Base-by-base conservation (phyloP, 2,329 filamentous ascomycete species). In the Fusarium anguioides region DNA sequence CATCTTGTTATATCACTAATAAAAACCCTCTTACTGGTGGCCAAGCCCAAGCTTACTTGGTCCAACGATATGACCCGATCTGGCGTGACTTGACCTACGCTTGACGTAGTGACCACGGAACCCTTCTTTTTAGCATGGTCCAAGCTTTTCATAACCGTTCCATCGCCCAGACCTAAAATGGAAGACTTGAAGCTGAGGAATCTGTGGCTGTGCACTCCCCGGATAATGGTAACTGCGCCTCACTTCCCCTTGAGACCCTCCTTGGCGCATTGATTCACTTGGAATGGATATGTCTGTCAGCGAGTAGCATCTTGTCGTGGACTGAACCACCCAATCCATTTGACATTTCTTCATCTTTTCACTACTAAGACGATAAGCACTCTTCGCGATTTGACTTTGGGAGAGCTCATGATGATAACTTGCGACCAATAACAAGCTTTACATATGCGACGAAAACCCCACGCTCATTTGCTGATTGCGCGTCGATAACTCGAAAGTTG, bases 201-300 rank as follows among this genome's bases (percentile, higher is more conserved):
- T 14, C 37, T 71, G 72, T 73, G 72, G 72, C 72, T 63, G 72
- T 74, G 69, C 55, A 39, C 11, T n/a, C 10, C 41, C 44, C 44
- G 35, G 53, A 48, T 57, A 23, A 20, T 45, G 10, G 9, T 36
- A 20, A 56, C 71, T 73, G 71, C 71, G 71, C 71, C 71, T 40
- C 61, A 52, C 9, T 58, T 65, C 65, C 50, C 65, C 46, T 68
- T 49, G 52, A 41, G 60, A 60, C 55, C 39, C 29, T 39, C 20
- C 64, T 69, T 64, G 53, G 48, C 56, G 61, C 54, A 67, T 68
- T 29, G 24, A 39, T 12, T 39, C 18, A 14, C 26, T 27, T 14
- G 27, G 9, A 15, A 49, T 20, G 63, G 51, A 55, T 51, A 60
- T 53, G 65, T 48, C 35, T 60, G 68, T 66, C 68, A 72, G 65